These are phyloP conservation scores for Linderniella brevidens DNA, from an alignment of 257 asterid species.

Conservation along the genomic window DNA sequence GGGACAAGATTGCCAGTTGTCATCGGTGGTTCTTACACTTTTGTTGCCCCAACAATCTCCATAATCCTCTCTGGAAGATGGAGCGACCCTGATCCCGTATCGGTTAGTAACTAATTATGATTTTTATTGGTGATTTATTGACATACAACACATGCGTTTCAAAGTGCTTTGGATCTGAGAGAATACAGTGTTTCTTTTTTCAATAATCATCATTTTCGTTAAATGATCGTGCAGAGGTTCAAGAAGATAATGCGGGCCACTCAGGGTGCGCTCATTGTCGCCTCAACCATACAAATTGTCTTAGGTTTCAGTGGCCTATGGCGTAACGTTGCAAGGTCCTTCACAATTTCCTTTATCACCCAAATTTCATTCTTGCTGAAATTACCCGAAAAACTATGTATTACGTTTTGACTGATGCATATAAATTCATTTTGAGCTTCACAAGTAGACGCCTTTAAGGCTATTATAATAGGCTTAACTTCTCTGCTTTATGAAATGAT, in stretches of 20 bases:
- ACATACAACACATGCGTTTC: neutral
- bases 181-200: neutral
- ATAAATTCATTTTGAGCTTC: too few species aligned
- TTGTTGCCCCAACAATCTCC: constrained; percentile 85
- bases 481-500: neutral
- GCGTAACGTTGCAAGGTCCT: constrained; percentile 74
- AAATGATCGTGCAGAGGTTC: constrained; percentile 34
- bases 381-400: too few species aligned
- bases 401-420: too few species aligned
- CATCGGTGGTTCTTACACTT: constrained; percentile 84
- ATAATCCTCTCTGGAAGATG: constrained; percentile 90
- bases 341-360: too few species aligned
- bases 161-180: neutral
- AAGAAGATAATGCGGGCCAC: constrained; percentile 88
- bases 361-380: too few species aligned
- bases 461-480: too few species aligned
- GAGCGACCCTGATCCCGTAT: constrained; percentile 64
- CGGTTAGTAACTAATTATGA: constrained; percentile 27
- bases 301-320: constrained; percentile 95
- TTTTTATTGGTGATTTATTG: neutral
- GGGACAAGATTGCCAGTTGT: constrained; percentile 91
- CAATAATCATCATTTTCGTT: neutral
- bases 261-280: constrained; percentile 86
- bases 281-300: constrained; percentile 81
- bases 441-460: too few species aligned